These are phyloP conservation scores for Azolla pinnata DNA, from an alignment of 75 land plant species.

Conservation along the genomic window DNA sequence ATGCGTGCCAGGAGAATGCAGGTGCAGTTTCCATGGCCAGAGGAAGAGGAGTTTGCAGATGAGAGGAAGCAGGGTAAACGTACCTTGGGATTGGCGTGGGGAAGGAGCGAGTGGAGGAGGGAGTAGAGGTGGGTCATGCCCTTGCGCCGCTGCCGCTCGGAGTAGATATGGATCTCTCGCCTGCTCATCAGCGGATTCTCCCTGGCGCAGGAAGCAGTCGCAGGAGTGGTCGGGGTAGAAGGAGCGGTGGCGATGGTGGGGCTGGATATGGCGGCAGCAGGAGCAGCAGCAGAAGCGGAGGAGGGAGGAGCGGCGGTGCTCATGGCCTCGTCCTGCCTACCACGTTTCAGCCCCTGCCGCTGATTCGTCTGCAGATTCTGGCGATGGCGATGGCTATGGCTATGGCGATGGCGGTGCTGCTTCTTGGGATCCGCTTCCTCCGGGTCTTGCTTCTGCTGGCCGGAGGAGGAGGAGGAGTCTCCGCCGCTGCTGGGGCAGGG, in stretches of 20 bases:
- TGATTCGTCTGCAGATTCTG: background rate
- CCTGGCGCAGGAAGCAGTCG: background rate
- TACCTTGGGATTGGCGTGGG: constrained; percentile 11
- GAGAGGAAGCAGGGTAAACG: background rate
- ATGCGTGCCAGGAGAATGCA: no score
- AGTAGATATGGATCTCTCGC: constrained; percentile 31
- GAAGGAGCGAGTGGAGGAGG: constrained; percentile 23
- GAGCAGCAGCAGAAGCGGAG: background rate
- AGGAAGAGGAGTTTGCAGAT: no score
- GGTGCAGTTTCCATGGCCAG: no score
- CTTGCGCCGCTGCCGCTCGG: constrained; percentile 33
- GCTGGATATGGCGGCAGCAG: no score
- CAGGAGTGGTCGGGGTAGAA: background rate
- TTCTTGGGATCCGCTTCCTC: background rate
- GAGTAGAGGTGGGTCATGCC: constrained; percentile 35
- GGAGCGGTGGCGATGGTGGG: background rate
- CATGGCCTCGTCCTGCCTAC: background rate
- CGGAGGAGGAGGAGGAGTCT: background rate
- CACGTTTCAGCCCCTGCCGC: background rate
- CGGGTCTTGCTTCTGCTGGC: background rate
- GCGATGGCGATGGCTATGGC: background rate
- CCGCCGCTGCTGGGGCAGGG: background rate
- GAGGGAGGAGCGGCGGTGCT: background rate
- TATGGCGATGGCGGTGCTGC: background rate
- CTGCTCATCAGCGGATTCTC: constrained; percentile 16